Evolutionary conservation across 495 filamentous ascomycete genomes (phyloP), one percentile per base, ranked within the genome.

Genomic region (Lasiosphaeriaceae sp.): DNA sequence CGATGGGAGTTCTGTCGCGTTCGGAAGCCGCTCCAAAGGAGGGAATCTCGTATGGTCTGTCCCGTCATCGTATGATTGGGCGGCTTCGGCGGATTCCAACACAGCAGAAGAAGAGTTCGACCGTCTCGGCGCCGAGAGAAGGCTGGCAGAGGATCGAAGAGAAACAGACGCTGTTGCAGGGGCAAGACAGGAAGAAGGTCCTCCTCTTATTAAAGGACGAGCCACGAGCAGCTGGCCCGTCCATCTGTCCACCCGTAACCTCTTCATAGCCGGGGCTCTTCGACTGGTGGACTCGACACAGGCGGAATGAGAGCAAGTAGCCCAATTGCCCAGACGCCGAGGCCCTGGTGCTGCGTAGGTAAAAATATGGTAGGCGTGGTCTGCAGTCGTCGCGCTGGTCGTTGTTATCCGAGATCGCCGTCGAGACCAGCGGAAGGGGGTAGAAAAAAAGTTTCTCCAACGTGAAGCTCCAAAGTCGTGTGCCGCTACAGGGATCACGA

Each of bases 1-100:
- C 66, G 89, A 92, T 57, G 89, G 83, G 34, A 64, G 54, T 43
- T 31, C 53, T 23, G 59, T 55, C 43, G 54, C 55, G 16, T 51
- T 17, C 9, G 59, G 64, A n/a, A 69, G 54, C 16, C 35, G 58
- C 52, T 68, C 66, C 45, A 65, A 59, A 1, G 68, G 68, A 20
- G 67, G 66, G 24, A 63, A 66, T 23, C 65, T 56, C 2, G 17
- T 22, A 50, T 60, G 55, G 49, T 62, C 52, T 43, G 56, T 60
- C 19, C 54, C 56, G 35, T 63, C 56, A 21, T 62, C 56, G 37
- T 44, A 14, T 24, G 59, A 41, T 31, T 62, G 41, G 17, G 57
- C 56, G 48, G 65, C 48, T 45, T 56, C 47, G 20, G 58, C 44
- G 34, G 62, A 52, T 22, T 55, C 56, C 1, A n/a, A 17, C 39